Evolutionary conservation across 1,284 basidiomycete genomes (phyloP).

Genomic region (Heliocybe sulcata): DNA sequence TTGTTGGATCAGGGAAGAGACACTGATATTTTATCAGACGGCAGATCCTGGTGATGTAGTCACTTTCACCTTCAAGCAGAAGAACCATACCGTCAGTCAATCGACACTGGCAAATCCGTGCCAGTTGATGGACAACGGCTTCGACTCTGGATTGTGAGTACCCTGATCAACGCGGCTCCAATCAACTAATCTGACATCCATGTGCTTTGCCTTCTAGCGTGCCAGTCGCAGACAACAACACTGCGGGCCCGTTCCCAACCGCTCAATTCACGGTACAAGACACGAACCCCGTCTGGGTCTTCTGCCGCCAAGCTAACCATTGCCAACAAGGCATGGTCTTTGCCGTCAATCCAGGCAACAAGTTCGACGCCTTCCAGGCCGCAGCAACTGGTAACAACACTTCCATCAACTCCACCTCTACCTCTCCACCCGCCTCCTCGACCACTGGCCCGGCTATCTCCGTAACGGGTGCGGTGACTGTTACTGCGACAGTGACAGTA

Average conservation of each 20-base stretch:
- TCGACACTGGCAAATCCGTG: constrained; percentile 50
- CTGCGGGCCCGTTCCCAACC: constrained; percentile 34
- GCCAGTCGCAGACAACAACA: constrained; percentile 38
- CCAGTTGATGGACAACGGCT: constrained; percentile 30
- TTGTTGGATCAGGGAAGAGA: neutral
- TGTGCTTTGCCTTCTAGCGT: constrained; percentile 25
- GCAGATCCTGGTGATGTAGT: constrained; percentile 41
- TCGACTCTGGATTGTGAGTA: constrained; percentile 53
- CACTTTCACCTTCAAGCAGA: constrained; percentile 47
- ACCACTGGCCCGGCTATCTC: constrained; percentile 16
- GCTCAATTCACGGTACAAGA: constrained; percentile 35
- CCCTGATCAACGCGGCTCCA: neutral
- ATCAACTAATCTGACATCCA: neutral
- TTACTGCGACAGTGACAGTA: constrained; percentile 30
- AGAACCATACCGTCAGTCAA: constrained; percentile 61
- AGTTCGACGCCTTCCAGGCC: constrained; percentile 45
- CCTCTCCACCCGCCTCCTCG: constrained; percentile 16
- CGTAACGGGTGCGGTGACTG: constrained; percentile 18
- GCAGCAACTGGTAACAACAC: constrained; percentile 32
- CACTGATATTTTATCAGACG: constrained; percentile 22
- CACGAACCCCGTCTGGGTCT: constrained; percentile 54
- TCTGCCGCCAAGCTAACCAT: constrained; percentile 35
- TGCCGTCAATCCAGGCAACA: constrained; percentile 49
- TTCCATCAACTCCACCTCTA: constrained; percentile 10
- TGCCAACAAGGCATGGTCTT: constrained; percentile 60